phyloP scores from a whole-genome alignment of 225 moss, liverwort and hornwort genomes.

The Physcomitrium patens region DNA sequence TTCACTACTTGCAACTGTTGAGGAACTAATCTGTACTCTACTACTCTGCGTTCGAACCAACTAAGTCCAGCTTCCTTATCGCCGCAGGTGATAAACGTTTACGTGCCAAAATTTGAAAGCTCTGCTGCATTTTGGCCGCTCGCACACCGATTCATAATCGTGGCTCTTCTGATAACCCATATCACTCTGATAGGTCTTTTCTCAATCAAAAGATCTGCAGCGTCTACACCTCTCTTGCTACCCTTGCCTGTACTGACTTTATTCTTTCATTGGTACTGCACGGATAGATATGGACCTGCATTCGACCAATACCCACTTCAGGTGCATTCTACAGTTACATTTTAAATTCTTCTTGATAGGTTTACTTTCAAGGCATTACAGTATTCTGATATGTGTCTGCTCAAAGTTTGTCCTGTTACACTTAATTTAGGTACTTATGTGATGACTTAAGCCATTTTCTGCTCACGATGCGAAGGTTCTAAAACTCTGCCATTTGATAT shows the following conservation, averaged over 20 bases:
- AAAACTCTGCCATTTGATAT: slow-evolving; percentile 13
- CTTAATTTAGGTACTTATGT: neutral
- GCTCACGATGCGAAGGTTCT: neutral
- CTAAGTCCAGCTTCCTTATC: neutral
- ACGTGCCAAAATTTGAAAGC: slow-evolving; percentile 83
- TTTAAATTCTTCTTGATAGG: neutral
- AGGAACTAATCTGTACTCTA: neutral
- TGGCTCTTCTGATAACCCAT: slow-evolving; percentile 78
- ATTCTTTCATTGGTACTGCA: slow-evolving; percentile 80
- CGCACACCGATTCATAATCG: slow-evolving; percentile 66
- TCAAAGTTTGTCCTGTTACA: slow-evolving; percentile 2
- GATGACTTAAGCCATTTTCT: neutral
- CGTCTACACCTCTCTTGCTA: slow-evolving; percentile 82
- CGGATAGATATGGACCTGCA: slow-evolving; percentile 60
- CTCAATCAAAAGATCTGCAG: slow-evolving; percentile 72
- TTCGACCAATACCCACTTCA: slow-evolving; percentile 77
- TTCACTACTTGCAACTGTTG: neutral
- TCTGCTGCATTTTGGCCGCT: slow-evolving; percentile 84
- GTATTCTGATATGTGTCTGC: neutral
- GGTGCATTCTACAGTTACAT: slow-evolving; percentile 39
- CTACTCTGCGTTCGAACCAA: neutral
- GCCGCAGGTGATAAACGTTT: slow-evolving; percentile 76
- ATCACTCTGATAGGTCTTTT: slow-evolving; percentile 87
- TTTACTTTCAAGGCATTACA: no score
- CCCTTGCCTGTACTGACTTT: slow-evolving; percentile 77